Evolutionary conservation across 1,139 yeast species (phyloP), one percentile per base, ranked within the genome.

Genomic region (Magnusiomyces fungicola): DNA sequence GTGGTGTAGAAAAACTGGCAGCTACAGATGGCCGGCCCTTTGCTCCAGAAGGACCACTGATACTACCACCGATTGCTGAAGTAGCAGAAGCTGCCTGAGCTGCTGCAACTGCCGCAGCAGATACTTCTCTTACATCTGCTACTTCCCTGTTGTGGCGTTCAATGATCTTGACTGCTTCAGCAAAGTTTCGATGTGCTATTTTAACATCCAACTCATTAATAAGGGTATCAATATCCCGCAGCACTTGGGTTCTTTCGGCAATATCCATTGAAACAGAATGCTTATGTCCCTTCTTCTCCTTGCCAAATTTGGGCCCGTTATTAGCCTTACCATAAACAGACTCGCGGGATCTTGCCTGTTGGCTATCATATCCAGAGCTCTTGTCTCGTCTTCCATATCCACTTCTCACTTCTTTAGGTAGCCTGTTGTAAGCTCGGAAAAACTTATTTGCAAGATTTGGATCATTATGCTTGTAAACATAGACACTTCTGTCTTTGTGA

Each of bases 121-220:
- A 40, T 33, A 50, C 39, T 34, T 56, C 56, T 6, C 49, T 52
- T 21, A 49, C 45, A 10, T 52, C 46, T 16, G 49, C 53, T 4
- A 57, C 33, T 36, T 50, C 51, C 23, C 40, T 43, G 23, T 47
- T 25, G 33, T 54, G 51, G 14, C 40, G 73, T 19, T 69, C 66
- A 45, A 80, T 70, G 37, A 74, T 64, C 3, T 76, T 78, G 2
- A 80, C 82, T 0, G 85, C 80, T 46, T 72, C 78, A 23, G 68
- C 66, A 58, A 74, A 81, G 53, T 74, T 73, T 52, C 80, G 76
- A 58, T 81, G 84, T 5, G 87, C 82, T 30, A 83, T 74, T 51
- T 74, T 73, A 25, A 81, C 78, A 61, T 83, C 92, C 30, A 82
- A 73, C 53, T 82, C 87, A 54, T 81, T 85, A 29, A 83, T 70